Percentiles rank a stretch among this genome's conserved stretches.
Evolutionary conservation across 208 protist species (phyloP).

Genomic region (Trichomonas gallinae): DNA sequence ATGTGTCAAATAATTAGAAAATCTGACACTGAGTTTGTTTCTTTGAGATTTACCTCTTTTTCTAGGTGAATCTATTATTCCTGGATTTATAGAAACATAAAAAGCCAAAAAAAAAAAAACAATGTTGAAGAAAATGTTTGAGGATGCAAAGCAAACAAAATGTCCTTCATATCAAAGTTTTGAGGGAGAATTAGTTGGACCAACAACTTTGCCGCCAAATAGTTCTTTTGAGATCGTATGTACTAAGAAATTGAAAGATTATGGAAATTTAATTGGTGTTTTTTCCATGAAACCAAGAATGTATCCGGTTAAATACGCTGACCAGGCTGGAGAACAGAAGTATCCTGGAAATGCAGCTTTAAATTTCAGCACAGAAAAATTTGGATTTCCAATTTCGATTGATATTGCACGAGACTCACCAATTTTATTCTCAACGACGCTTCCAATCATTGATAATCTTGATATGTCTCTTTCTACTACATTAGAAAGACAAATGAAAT

Average conservation of each 20-base stretch:
- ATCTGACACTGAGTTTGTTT: too few relatives aligned
- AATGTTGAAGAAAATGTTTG: too few relatives aligned
- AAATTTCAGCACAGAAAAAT: background rate
- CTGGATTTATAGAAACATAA: too few relatives aligned
- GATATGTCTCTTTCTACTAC: background rate
- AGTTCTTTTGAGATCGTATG: background rate
- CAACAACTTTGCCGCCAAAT: background rate
- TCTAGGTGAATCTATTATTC: too few relatives aligned
- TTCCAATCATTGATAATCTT: background rate
- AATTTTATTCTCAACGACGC: background rate
- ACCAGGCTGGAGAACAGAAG: background rate
- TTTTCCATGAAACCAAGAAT: background rate
- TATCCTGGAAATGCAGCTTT: background rate
- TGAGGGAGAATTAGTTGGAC: background rate
- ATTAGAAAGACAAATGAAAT: background rate
- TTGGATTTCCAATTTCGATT: background rate
- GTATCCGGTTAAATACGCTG: background rate
- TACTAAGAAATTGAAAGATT: background rate
- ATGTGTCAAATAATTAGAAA: too few relatives aligned
- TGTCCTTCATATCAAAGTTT: background rate
- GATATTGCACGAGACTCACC: background rate
- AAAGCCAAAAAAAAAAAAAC: too few relatives aligned
- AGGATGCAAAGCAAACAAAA: background rate
- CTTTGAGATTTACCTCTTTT: too few relatives aligned
- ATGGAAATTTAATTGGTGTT: background rate